Evolutionary conservation across 1,284 basidiomycete species (phyloP).

Genomic region (Rhodotorula sp.): DNA sequence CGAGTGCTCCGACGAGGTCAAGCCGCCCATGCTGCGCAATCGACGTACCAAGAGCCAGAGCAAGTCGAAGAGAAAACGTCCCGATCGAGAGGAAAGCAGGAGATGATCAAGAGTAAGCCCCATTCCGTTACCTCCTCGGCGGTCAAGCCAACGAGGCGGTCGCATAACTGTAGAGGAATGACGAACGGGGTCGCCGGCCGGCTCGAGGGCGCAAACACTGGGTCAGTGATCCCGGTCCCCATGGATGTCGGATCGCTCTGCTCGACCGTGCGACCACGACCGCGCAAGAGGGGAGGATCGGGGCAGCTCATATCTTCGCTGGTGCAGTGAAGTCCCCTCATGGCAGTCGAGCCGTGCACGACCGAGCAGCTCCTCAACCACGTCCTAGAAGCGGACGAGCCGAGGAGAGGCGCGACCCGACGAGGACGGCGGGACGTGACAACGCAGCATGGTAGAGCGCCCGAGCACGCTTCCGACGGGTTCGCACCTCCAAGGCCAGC

Average conservation of each 20-base stretch:
- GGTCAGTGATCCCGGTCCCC: constrained; percentile 1
- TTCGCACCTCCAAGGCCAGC: constrained; percentile 3
- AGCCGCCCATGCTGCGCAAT: neutral
- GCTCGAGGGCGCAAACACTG: constrained; percentile 13
- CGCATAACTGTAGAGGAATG: constrained; percentile 29
- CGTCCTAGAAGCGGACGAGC: neutral
- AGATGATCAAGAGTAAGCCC: constrained; percentile 30
- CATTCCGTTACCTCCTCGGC: constrained; percentile 24
- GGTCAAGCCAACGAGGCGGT: neutral
- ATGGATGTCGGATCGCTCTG: neutral
- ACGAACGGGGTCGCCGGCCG: constrained; percentile 21
- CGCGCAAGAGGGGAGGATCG: neutral
- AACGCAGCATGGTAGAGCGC: neutral
- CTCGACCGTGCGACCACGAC: neutral
- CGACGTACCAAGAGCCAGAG: neutral
- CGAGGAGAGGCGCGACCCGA: neutral
- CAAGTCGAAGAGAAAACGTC: neutral
- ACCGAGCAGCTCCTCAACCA: neutral
- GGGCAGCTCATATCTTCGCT: constrained; percentile 25
- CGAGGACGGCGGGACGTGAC: neutral
- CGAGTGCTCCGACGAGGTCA: neutral
- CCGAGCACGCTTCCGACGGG: constrained; percentile 10
- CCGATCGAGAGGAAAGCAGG: neutral
- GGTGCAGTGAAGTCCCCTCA: neutral
- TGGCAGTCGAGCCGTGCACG: neutral